phyloP scores from a whole-genome alignment of 2,329 filamentous ascomycete species.

The Xylaria sp. region DNA sequence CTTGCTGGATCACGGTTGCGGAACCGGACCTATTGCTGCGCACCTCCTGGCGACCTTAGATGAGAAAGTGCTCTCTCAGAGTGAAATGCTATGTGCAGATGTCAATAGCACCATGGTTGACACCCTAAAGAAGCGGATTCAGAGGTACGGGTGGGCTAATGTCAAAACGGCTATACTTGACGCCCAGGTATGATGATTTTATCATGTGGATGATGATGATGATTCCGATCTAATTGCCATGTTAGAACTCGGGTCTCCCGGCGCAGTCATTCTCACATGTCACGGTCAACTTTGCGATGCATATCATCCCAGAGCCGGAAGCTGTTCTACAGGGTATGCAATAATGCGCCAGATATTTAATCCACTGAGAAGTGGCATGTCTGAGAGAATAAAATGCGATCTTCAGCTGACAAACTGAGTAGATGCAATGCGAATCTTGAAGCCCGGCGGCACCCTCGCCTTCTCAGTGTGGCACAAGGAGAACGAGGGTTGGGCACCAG shows the following conservation, averaged over 20 bases:
- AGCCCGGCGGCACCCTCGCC: conserved; percentile 37
- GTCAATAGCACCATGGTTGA: conserved; percentile 39
- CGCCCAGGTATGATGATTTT: conserved; percentile 39
- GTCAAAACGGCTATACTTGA: conserved; percentile 41
- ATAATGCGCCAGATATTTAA: not conserved
- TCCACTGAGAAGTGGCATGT: too few relatives aligned
- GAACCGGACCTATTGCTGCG: conserved; percentile 45
- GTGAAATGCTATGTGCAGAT: conserved; percentile 48
- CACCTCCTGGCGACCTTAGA: conserved; percentile 39
- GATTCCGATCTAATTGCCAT: conserved; percentile 2
- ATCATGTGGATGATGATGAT: not conserved
- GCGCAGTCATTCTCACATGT: conserved; percentile 40
- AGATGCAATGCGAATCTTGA: conserved; percentile 38
- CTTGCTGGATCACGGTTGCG: conserved; percentile 51
- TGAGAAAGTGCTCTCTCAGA: conserved; percentile 35
- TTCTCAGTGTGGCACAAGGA: conserved; percentile 34
- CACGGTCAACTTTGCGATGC: conserved; percentile 43
- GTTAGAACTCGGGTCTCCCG: conserved; percentile 37
- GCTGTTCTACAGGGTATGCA: conserved; percentile 34
- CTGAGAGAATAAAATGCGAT: not conserved
- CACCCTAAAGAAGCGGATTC: conserved; percentile 36
- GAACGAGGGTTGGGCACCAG: conserved; percentile 34
- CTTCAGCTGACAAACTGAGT: not conserved
- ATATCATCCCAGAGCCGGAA: conserved; percentile 40
- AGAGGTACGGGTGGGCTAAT: conserved; percentile 42